Evolutionary conservation across 176 grass and related monocot genomes (phyloP).

Genomic region (Musa acuminata): DNA sequence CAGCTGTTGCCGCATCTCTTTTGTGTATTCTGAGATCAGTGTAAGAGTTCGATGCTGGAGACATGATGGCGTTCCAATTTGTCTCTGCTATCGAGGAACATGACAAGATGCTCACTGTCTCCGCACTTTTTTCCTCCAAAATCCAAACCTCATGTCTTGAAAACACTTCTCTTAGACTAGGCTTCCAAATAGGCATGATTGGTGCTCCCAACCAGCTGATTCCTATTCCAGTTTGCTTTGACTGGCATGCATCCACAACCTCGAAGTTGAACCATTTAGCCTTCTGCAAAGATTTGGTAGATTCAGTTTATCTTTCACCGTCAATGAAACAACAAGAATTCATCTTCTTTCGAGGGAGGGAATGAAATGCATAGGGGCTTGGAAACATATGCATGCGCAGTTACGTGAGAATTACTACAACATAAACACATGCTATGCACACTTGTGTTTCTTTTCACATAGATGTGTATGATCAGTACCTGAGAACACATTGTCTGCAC

Average conservation of each 20-base stretch:
- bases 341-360: too few relatives aligned
- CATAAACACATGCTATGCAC: too few relatives aligned
- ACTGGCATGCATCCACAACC: not conserved
- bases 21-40: not conserved
- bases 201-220: not conserved
- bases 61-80: conserved; percentile 12
- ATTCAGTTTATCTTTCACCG: too few relatives aligned
- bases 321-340: too few relatives aligned
- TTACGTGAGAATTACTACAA: too few relatives aligned
- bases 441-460: too few relatives aligned
- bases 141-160: not conserved
- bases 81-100: conserved; percentile 10
- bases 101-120: conserved; percentile 13
- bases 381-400: too few relatives aligned
- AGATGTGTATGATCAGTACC: too few relatives aligned
- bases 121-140: not conserved
- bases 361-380: too few relatives aligned
- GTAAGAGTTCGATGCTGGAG: not conserved
- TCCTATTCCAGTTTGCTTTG: not conserved
- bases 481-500: too few relatives aligned
- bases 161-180: not conserved
- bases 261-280: too few relatives aligned
- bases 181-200: not conserved
- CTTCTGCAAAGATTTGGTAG: too few relatives aligned
- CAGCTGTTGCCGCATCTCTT: not conserved